phyloP scores from a whole-genome alignment of 78 protist species.

The Bodo saltans region DNA sequence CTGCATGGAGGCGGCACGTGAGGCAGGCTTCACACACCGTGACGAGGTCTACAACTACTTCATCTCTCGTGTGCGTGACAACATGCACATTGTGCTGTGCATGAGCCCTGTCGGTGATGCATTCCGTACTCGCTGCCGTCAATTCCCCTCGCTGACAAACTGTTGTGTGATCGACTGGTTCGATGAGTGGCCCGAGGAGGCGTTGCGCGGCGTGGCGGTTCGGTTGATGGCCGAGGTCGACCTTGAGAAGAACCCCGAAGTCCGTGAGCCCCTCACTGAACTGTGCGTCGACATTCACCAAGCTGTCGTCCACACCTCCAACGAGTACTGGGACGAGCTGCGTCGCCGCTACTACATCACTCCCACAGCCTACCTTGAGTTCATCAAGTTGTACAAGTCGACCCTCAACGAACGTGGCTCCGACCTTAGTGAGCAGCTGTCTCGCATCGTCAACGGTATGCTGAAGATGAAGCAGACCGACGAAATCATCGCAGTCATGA shows the following conservation, averaged over 20 bases:
- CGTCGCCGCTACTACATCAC: conserved; percentile 60
- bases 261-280: not conserved
- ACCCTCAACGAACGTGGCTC: conserved; percentile 41
- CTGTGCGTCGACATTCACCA: conserved; percentile 52
- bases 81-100: conserved; percentile 60
- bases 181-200: conserved; percentile 75
- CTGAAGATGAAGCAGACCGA: conserved; percentile 41
- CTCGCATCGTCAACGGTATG: conserved; percentile 33
- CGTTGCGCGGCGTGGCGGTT: conserved; percentile 38
- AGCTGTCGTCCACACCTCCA: conserved; percentile 28
- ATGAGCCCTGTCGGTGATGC: conserved; percentile 63
- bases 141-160: conserved; percentile 85
- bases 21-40: conserved; percentile 1
- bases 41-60: conserved; percentile 45
- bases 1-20: conserved; percentile 26
- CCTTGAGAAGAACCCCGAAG: not conserved
- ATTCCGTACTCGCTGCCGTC: conserved; percentile 59
- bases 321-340: conserved; percentile 37
- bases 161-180: conserved; percentile 83
- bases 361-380: conserved; percentile 70
- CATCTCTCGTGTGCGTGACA: conserved; percentile 46
- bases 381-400: conserved; percentile 40
- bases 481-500: conserved; percentile 40
- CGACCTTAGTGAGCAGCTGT: conserved; percentile 17
- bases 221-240: conserved; percentile 35